Evolutionary conservation across 345 rosid genomes (phyloP), one percentile per base, ranked within the genome.

Genomic region (Leavenworthia alabamica): DNA sequence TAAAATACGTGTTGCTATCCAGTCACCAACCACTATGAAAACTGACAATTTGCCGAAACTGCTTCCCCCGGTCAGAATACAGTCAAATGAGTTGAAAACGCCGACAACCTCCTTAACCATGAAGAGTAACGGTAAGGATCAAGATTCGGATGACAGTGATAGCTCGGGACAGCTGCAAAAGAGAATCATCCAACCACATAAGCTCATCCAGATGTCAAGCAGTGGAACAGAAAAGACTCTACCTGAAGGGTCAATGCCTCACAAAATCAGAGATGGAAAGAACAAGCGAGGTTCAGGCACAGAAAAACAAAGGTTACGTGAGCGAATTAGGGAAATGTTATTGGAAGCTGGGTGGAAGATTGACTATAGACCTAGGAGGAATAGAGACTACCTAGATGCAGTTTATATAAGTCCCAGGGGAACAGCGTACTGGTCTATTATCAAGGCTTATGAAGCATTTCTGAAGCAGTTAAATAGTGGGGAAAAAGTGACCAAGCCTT

Each of bases 341-440:
- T 54, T 83, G 79, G 83, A 76, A 59, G 95, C 98, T 19, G 97
- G 96, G 68, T 92, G 98, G 98, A 80, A 79, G 51, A 85, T 92
- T 62, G 89, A 92, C 72, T 82, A 85, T 74, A 81, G 95, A 69
- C 97, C 98, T 48, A 78, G 98, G 66, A 75, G 79, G 83, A 91
- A 85, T 56, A 80, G 96, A 70, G 84, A 78, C 61, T 92, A 92
- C 75, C 74, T 66, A 42, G 98, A 92, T 82, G 95, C 98, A 37
- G 96, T 92, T 37, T 92, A 92, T 70, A 81, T 86, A 51, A 92
- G 79, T 70, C 98, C 96, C 45, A 42, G 76, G 26, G 98, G 98
- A 64, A 92, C 91, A 41, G 89, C 98, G 10, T 89, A 82, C 71
- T 92, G 98, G 97, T 92, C 98, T 39, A 78, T 92, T 41, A 86